Base-by-base conservation (phyloP, 129 eudicot genomes). In the Helichrysum umbraculigerum region DNA sequence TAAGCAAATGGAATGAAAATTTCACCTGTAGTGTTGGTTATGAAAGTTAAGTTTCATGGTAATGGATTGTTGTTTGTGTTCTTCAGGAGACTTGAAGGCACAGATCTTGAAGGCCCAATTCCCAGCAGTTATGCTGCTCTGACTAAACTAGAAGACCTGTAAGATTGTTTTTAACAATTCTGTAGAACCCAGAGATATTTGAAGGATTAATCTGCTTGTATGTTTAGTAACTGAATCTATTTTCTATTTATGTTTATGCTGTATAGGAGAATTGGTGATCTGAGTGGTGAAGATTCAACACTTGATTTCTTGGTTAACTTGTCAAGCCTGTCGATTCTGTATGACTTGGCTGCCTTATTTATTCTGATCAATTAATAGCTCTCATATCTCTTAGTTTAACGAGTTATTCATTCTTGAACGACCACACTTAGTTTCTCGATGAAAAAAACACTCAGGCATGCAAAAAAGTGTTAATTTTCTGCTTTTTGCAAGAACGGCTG, bases 51-150 rank as follows among this genome's bases (percentile, higher is more conserved):
- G 58, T 41, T 66, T 72, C 68, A 28, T 20, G 63, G 66, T 69
- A 33, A 35, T 60, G 25, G 33, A 70, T 39, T 70, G 7, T 66
- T 10, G 52, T 59, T 66, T 5, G 22, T 69, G 61, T 56, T 71
- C 57, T 64, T 73, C 60, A 89, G 96, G 96, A 89, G 96, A 70
- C 80, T 89, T 19, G 86, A 89, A 78, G 96, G 96, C 66, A 89
- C 91, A 37, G 57, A 70, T 73, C 91, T 89, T 58, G 86, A 89
- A 76, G 96, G 96, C 30, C 96, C 96, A 25, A 89, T 89, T 83
- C 96, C 96, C 10, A 79, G 72, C 41, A 85, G 73, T 76, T 87
- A 77, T 72, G 84, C 89, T 64, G 85, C 87, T 72, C 77, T 89
- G 64, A 89, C 96, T 47, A 84, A 89, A 80, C 82, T 89, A 70